phyloP scores from a whole-genome alignment of 257 asterid genomes.

The Fraxinus pennsylvanica region DNA sequence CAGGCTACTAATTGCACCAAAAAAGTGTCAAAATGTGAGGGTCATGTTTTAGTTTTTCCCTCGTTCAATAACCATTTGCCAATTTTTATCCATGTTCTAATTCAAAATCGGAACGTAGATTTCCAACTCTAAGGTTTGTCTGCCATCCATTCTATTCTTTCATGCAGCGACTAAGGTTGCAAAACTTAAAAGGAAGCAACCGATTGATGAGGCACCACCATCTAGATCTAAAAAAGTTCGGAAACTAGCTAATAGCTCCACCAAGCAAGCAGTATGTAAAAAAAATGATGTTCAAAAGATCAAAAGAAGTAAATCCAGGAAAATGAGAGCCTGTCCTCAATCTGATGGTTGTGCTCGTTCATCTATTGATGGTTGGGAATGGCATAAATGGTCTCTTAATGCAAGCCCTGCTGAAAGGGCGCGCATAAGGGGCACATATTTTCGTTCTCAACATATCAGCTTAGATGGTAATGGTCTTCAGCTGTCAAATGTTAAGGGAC shows the following conservation, averaged over 20 bases:
- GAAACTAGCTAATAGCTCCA: slow-evolving; percentile 46
- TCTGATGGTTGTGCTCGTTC: slow-evolving; percentile 94
- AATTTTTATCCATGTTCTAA: slow-evolving; percentile 9
- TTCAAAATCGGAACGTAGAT: slow-evolving; percentile 10
- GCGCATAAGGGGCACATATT: slow-evolving; percentile 60
- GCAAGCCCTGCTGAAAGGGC: slow-evolving; percentile 85
- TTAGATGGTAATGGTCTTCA: slow-evolving; percentile 53
- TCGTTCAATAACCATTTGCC: slow-evolving; percentile 7
- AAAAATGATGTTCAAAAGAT: slow-evolving; percentile 34
- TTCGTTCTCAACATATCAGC: slow-evolving; percentile 39
- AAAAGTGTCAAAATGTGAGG: slow-evolving; percentile 57
- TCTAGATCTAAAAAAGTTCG: slow-evolving; percentile 48
- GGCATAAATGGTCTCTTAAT: slow-evolving; percentile 87
- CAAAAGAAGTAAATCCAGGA: slow-evolving; percentile 42
- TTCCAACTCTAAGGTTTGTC: slow-evolving; percentile 11
- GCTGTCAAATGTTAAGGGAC: slow-evolving; percentile 63
- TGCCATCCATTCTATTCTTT: slow-evolving; percentile 27
- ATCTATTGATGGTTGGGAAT: slow-evolving; percentile 92
- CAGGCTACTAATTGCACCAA: slow-evolving; percentile 30
- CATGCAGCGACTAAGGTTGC: slow-evolving; percentile 51
- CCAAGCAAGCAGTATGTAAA: slow-evolving; percentile 45
- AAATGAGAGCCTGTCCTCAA: slow-evolving; percentile 47
- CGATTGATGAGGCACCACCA: slow-evolving; percentile 44
- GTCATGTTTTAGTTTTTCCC: slow-evolving; percentile 18
- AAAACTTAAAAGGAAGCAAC: slow-evolving; percentile 56